These are phyloP conservation scores for Neoconidiobolus thromboides DNA, from an alignment of 371 early-diverging fungal genomes.

Conservation along the genomic window DNA sequence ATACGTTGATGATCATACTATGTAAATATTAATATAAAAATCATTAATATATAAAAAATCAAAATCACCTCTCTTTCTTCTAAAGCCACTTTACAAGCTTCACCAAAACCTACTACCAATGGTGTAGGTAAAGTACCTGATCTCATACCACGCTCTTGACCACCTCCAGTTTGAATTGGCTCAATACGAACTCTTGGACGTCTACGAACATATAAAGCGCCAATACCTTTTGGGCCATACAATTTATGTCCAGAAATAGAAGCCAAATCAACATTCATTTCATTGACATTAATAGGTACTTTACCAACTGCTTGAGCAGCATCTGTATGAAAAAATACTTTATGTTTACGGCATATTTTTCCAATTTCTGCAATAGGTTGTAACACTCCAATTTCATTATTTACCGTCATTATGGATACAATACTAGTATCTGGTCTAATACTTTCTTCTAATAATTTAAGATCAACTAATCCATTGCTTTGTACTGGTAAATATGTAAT, in stretches of 20 bases:
- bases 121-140: slow-evolving; percentile 97
- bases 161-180: slow-evolving; percentile 91
- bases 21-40: neutral
- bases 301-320: slow-evolving; percentile 99
- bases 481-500: slow-evolving; percentile 95
- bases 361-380: slow-evolving; percentile 96
- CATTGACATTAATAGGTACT: slow-evolving; percentile 89
- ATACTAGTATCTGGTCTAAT: slow-evolving; percentile 87
- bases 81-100: slow-evolving; percentile 74
- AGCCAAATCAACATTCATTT: slow-evolving; percentile 92
- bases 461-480: slow-evolving; percentile 64
- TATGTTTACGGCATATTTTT: slow-evolving; percentile 60
- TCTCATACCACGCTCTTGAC: slow-evolving; percentile 97
- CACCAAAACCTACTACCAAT: slow-evolving; percentile 91
- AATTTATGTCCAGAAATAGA: slow-evolving; percentile 98
- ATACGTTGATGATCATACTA: slow-evolving; percentile 70
- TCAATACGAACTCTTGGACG: slow-evolving; percentile 91
- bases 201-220: slow-evolving; percentile 92
- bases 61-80: slow-evolving; percentile 72
- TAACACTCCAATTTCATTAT: slow-evolving; percentile 98
- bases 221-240: slow-evolving; percentile 98
- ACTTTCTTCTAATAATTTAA: slow-evolving; percentile 58
- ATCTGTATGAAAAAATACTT: slow-evolving; percentile 95
- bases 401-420: slow-evolving; percentile 96
- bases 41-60: neutral